phyloP scores from a whole-genome alignment of 495 filamentous ascomycete species.

The Trichoderma reesei region DNA sequence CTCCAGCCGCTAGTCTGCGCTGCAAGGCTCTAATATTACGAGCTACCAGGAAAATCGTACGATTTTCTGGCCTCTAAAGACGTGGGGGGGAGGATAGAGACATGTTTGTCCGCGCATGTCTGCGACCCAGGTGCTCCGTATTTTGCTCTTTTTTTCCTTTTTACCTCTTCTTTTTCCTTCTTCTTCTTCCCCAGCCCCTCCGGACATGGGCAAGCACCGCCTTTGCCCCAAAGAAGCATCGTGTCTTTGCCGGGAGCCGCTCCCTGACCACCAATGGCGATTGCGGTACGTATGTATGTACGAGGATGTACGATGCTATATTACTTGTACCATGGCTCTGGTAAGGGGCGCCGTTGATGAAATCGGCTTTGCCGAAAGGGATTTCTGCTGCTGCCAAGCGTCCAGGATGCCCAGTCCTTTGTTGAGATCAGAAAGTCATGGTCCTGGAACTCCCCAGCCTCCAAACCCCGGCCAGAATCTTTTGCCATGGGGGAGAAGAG shows the following conservation, averaged over 20 bases:
- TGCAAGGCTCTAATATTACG: not conserved
- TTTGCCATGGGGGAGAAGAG: not conserved
- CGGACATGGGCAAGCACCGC: not conserved
- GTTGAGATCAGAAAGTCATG: slow-evolving; percentile 1
- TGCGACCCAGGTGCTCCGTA: not conserved
- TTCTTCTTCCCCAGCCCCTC: not conserved
- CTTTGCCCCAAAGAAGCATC: not conserved
- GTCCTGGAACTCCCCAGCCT: not conserved
- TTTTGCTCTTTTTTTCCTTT: not conserved
- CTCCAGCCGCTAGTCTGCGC: slow-evolving; percentile 3
- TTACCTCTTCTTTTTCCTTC: not conserved
- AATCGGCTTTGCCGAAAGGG: slow-evolving; percentile 3
- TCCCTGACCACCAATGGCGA: not conserved
- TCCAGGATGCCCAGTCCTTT: not conserved
- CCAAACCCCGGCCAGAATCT: too few relatives aligned
- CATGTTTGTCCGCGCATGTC: slow-evolving; percentile 3
- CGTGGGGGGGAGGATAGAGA: not conserved
- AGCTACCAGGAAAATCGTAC: slow-evolving; percentile 5
- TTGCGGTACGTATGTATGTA: too few relatives aligned
- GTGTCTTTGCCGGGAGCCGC: not conserved
- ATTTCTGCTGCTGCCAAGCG: not conserved
- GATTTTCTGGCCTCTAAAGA: not conserved
- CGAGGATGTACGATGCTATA: too few relatives aligned
- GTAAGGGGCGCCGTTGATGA: not conserved
- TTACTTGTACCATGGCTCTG: not conserved